A percentile compares a stretch with the other conserved stretches of the same genome.
These are phyloP conservation scores for Colletotrichum aenigma DNA, from an alignment of 2,329 filamentous ascomycete species.

Conservation along the genomic window DNA sequence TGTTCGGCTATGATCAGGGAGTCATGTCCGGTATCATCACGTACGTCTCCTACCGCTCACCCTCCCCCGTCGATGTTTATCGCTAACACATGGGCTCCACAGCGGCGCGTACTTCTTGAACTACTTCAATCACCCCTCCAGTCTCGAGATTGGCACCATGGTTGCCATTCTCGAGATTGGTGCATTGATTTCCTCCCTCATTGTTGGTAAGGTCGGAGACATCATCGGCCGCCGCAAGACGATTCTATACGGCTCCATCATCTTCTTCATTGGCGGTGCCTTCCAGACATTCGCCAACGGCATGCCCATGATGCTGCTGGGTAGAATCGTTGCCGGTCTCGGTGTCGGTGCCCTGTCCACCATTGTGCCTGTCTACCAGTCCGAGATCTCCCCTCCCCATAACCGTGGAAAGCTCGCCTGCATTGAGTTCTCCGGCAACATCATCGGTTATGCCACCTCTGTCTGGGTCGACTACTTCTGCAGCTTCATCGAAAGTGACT, in stretches of 20 bases:
- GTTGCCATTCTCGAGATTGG: slow-evolving; percentile 96
- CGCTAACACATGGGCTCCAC: not conserved
- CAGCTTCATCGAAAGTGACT: slow-evolving; percentile 82
- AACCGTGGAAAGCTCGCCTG: slow-evolving; percentile 95
- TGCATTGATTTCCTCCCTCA: slow-evolving; percentile 86
- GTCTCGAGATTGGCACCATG: slow-evolving; percentile 92
- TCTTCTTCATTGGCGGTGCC: slow-evolving; percentile 85
- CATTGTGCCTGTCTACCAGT: slow-evolving; percentile 92
- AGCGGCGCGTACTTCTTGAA: slow-evolving; percentile 88
- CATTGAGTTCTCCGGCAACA: slow-evolving; percentile 98
- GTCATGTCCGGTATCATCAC: slow-evolving; percentile 81
- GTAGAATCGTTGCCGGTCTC: slow-evolving; percentile 82
- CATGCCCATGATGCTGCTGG: slow-evolving; percentile 89
- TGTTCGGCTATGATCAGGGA: slow-evolving; percentile 90
- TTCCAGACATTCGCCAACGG: slow-evolving; percentile 81
- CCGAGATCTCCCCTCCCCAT: slow-evolving; percentile 94
- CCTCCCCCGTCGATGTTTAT: not conserved
- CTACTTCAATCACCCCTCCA: slow-evolving; percentile 89
- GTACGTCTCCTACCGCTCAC: slow-evolving; percentile 45
- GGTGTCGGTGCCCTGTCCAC: slow-evolving; percentile 89
- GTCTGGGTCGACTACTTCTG: slow-evolving; percentile 99
- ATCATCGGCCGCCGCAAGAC: slow-evolving; percentile 87
- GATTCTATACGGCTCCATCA: slow-evolving; percentile 89
- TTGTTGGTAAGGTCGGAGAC: slow-evolving; percentile 88
- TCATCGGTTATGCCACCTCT: slow-evolving; percentile 92